phyloP scores from a whole-genome alignment of 2,329 filamentous ascomycete genomes.

The Sporothrix globosa region DNA sequence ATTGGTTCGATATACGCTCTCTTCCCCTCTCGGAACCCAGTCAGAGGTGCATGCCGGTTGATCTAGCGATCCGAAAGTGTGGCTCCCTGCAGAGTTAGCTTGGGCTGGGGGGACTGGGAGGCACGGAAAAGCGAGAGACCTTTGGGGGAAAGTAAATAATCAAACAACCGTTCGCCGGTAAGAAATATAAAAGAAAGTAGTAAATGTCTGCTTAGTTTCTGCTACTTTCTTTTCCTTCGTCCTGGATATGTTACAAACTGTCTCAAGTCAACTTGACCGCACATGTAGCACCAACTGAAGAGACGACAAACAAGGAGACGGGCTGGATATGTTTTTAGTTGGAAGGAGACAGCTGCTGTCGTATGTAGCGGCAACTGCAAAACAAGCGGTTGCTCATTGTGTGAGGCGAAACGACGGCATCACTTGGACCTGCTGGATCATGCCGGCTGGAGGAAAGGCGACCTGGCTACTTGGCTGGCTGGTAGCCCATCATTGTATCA shows the following conservation, averaged over 20 bases:
- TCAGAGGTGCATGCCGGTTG: conserved; percentile 23
- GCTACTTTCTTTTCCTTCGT: background rate
- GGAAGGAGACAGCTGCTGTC: background rate
- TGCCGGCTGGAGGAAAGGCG: background rate
- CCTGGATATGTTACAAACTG: background rate
- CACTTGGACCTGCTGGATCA: background rate
- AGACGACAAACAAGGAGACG: background rate
- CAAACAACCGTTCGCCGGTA: background rate
- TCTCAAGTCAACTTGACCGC: background rate
- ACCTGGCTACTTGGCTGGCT: background rate
- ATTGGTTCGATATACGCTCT: background rate
- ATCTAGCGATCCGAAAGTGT: conserved; percentile 31
- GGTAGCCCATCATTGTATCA: background rate
- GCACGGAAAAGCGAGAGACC: background rate
- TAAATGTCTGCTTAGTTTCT: background rate
- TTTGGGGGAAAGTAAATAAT: conserved; percentile 7
- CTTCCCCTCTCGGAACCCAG: conserved; percentile 24
- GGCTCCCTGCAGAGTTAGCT: conserved; percentile 26
- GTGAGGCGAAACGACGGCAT: background rate
- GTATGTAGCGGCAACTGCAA: conserved; percentile 17
- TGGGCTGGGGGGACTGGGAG: conserved; percentile 21
- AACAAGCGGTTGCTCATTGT: conserved; percentile 13
- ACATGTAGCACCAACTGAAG: background rate
- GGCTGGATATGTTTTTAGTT: background rate
- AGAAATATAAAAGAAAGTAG: background rate